Base-by-base conservation (phyloP, 768 basidiomycete species). In the Mycena filopes region DNA sequence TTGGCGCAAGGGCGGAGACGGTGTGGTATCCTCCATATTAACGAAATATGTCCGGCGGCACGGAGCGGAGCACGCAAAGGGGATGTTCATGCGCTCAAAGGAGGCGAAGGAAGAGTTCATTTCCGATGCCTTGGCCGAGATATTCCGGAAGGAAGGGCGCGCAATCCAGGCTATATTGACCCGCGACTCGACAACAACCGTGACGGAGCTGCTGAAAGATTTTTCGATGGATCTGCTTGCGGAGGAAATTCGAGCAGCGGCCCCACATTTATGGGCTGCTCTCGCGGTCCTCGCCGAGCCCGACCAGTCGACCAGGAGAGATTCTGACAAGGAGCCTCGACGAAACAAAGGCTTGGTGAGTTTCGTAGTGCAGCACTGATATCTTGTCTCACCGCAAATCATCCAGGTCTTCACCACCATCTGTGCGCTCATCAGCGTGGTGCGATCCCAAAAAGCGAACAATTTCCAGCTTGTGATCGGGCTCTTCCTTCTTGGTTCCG, bases 401-500 rank as follows among this genome's bases (percentile, higher is more conserved):
- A 7, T 18, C 31, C 26, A 70, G 69, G 66, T 70, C 1, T 64
- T 70, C 36, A 60, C 69, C 3, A 54, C 60, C 4, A 70, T 70
- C 16, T 70, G 65, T 28, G 57, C 65, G 1, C 69, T 70, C 42
- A 41, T 70, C 1, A 51, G 42, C 16, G 46, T 70, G 8, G 2
- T 65, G 0, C 62, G 69, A 0, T 64, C 61, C 7, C 66, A 70
- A 63, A 38, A 41, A 25, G 66, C 66, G 9, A 70, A 68, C 36
- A 54, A 70, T 29, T 70, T 68, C 36, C 66, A 67, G 40, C 21
- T 60, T 2, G 60, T 70, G 3, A 63, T 70, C 23, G 62, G 66
- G 2, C 42, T 70, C 2, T 70, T 65, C 36, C 56, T n/a, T n/a
- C n/a, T n/a, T n/a, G n/a, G n/a, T n/a, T n/a, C n/a, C n/a, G n/a